Evolutionary conservation across 257 asterid genomes (phyloP), one percentile per base, ranked within the genome.

Genomic region (Scutellaria barbata): DNA sequence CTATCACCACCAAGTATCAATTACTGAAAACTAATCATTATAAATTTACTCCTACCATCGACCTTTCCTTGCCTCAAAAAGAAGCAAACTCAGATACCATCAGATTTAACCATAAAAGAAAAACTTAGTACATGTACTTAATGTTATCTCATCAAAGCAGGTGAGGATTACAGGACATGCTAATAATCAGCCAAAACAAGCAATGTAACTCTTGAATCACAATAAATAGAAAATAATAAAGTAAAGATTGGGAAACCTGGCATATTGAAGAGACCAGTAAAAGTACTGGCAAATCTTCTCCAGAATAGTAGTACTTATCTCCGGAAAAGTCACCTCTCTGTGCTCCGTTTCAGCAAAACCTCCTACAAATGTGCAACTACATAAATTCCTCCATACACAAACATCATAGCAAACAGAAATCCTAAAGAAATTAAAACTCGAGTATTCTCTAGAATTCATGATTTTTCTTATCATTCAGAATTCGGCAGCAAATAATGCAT

Each of bases 221-320:
- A 20, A 60, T 16, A 1, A 7, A 22, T 10, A 12, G 16, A 56
- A 13, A 62, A 14, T 55, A 48, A 12, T 13, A 18, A 40, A 51
- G 66, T 41, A 6, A 61, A 11, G 47, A 42, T 42, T 42, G 59
- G 63, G 46, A 30, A 77, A 89, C 97, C 97, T 94, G 66, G 99
- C 96, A 78, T 94, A 94, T 66, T 91, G 96, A 74, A 91, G 99
- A 74, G 96, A 88, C 99, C 99, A 94, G 82, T 94, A 87, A 68
- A 94, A 91, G 79, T 94, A 94, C 85, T 92, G 99, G 82, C 97
- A 91, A 68, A 85, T 91, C 83, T 94, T 94, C 88, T 94, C 99
- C 70, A 94, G 86, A 81, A 94, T 85, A 18, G 83, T 71, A 57
- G 98, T 89, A 82, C 95, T 88, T 72, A 94, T 94, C 88, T 94